These are phyloP conservation scores for Limnanthes douglasii DNA, from an alignment of 345 rosid genomes.

Conservation along the genomic window DNA sequence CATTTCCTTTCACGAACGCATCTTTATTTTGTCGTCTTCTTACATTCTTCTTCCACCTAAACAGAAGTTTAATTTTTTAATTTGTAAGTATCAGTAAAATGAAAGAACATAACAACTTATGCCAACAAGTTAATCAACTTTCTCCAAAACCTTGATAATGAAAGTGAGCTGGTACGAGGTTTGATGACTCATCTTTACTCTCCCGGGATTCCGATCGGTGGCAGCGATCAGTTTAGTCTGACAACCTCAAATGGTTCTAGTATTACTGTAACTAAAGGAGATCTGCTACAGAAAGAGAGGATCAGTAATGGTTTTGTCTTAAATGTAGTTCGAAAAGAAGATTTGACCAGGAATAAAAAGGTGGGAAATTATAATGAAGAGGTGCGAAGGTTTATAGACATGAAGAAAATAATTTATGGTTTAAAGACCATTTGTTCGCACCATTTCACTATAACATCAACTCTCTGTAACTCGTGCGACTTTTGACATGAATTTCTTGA, in stretches of 20 bases:
- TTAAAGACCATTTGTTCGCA: too few species aligned
- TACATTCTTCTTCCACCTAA: too few species aligned
- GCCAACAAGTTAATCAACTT: constrained; percentile 71
- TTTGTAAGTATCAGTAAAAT: too few species aligned
- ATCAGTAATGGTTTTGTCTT: constrained; percentile 53
- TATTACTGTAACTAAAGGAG: constrained; percentile 66
- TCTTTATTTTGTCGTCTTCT: too few species aligned
- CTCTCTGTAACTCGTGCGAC: too few species aligned
- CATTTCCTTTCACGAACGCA: too few species aligned
- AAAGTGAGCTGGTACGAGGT: constrained; percentile 37
- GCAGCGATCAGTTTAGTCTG: constrained; percentile 25
- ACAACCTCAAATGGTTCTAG: constrained; percentile 30
- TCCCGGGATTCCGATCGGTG: constrained; percentile 19
- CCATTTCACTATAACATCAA: too few species aligned
- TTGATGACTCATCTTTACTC: constrained; percentile 29
- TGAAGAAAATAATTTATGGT: too few species aligned
- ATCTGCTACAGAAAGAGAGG: constrained; percentile 74
- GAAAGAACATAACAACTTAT: constrained; percentile 68
- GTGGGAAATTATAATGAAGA: constrained; percentile 24
- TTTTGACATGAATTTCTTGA: too few species aligned
- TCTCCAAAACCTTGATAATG: constrained; percentile 51
- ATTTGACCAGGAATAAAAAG: constrained; percentile 20
- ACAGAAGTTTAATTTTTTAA: too few species aligned
- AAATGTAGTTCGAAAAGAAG: constrained; percentile 59
- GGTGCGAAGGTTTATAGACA: too few species aligned